phyloP scores from a whole-genome alignment of 441 rosid species.

The Erodium texanum region DNA sequence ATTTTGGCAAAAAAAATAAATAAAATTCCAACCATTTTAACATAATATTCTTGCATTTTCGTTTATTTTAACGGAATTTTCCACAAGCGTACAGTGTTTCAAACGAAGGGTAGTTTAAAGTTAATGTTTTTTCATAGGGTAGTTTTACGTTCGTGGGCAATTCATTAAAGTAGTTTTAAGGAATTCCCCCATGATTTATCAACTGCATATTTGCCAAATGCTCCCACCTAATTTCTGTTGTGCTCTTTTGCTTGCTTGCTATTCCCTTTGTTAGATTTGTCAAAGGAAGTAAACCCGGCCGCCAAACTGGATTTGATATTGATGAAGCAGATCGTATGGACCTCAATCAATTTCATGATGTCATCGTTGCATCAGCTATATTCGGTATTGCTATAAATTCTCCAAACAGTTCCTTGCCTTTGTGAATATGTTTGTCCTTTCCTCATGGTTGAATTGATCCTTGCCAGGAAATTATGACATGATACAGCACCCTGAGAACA shows the following conservation, averaged over 20 bases:
- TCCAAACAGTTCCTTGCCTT: constrained; percentile 12
- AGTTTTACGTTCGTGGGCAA: no score
- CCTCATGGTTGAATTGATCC: constrained; percentile 13
- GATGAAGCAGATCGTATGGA: constrained; percentile 60
- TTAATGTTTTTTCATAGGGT: no score
- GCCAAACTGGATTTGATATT: constrained; percentile 67
- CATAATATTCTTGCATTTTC: no score
- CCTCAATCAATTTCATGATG: constrained; percentile 50
- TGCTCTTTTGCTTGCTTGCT: constrained; percentile 10
- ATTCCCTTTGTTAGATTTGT: constrained; percentile 43
- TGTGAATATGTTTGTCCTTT: constrained; percentile 9
- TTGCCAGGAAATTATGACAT: constrained; percentile 65
- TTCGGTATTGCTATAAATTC: constrained; percentile 43
- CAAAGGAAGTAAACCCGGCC: constrained; percentile 63
- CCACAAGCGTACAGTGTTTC: no score
- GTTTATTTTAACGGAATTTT: no score
- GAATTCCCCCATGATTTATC: no score
- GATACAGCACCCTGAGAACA: constrained; percentile 61
- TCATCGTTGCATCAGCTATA: constrained; percentile 83
- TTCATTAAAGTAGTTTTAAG: no score
- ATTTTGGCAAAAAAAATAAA: no score
- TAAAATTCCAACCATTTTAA: no score
- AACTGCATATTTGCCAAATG: not conserved
- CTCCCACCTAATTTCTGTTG: not conserved
- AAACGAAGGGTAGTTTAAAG: no score